A percentile compares a stretch with the other conserved stretches of the same genome.
Conservation (phyloP, 108 stramenopile genomes). For the Pseudonitzschia multistriata region DNA sequence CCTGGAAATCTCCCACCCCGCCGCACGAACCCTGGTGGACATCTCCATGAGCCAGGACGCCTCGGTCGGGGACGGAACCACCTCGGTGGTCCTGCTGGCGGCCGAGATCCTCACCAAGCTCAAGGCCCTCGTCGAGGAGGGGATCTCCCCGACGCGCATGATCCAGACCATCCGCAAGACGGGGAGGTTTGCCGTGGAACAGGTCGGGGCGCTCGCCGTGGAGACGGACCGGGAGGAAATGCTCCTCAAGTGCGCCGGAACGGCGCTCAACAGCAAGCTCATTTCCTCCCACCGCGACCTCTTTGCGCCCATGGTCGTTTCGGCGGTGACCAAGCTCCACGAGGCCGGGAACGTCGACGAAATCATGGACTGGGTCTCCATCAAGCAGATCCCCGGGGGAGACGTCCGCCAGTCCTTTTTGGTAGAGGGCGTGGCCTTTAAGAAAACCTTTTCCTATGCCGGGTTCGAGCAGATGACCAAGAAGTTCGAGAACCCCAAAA, state of each 20-base stretch:
- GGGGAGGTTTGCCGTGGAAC: conserved; percentile 67
- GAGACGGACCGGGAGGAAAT: conserved; percentile 69
- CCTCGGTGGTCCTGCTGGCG: conserved; percentile 93
- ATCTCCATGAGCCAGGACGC: conserved; percentile 97
- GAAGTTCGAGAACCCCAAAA: conserved; percentile 84
- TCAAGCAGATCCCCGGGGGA: conserved; percentile 98
- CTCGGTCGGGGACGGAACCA: conserved; percentile 98
- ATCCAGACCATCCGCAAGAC: conserved; percentile 80
- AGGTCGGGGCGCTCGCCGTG: conserved; percentile 73
- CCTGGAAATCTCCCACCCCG: conserved; percentile 98
- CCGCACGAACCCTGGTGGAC: conserved; percentile 97
- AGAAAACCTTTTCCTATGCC: conserved; percentile 98
- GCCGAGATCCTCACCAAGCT: conserved; percentile 93
- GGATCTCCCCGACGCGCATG: conserved; percentile 95
- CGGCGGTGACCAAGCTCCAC: conserved; percentile 81
- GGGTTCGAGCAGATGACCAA: conserved; percentile 99
- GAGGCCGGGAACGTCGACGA: conserved; percentile 74
- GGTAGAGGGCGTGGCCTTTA: conserved; percentile 98
- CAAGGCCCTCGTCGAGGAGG: conserved; percentile 97
- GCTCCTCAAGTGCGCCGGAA: conserved; percentile 93
- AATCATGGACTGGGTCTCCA: conserved; percentile 80
- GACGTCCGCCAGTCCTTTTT: conserved; percentile 93
- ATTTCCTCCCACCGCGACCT: conserved; percentile 94
- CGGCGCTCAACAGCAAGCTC: conserved; percentile 98
- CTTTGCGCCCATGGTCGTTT: conserved; percentile 98